Conservation (phyloP, 768 basidiomycete species). For the Harrya chromipes region DNA sequence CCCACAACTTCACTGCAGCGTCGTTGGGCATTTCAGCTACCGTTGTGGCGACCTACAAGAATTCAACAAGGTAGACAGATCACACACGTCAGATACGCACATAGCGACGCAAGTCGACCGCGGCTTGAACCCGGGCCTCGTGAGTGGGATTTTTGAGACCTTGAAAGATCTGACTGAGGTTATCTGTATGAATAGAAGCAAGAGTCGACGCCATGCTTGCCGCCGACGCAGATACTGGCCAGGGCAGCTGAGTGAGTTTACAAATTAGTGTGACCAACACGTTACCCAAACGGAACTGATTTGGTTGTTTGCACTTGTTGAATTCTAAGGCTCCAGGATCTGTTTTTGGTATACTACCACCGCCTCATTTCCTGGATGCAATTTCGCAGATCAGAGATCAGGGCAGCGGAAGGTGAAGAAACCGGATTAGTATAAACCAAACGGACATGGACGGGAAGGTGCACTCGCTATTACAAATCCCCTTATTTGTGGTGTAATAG, state of each 20-base stretch:
- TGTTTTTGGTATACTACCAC: constrained; percentile 6
- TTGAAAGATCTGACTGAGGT: constrained; percentile 64
- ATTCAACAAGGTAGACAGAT: constrained; percentile 10
- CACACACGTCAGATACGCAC: constrained; percentile 39
- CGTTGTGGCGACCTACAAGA: constrained; percentile 60
- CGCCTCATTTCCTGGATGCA: background rate
- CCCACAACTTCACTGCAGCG: constrained; percentile 79
- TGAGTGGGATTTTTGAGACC: constrained; percentile 60
- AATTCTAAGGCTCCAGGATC: constrained; percentile 18
- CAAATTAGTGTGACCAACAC: constrained; percentile 1
- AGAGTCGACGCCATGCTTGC: constrained; percentile 59
- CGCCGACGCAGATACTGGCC: constrained; percentile 7
- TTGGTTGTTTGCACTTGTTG: constrained; percentile 30
- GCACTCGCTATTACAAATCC: background rate
- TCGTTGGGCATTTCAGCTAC: constrained; percentile 82
- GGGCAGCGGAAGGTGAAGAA: background rate
- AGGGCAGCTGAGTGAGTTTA: constrained; percentile 4
- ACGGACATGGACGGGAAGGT: background rate
- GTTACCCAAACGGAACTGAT: constrained; percentile 7
- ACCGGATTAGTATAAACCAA: background rate
- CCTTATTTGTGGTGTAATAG: background rate
- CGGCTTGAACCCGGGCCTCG: constrained; percentile 65
- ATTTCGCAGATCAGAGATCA: background rate
- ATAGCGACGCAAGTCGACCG: constrained; percentile 71
- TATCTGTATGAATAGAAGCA: constrained; percentile 56